These are phyloP conservation scores for Trypanosoma theileri DNA, from an alignment of 208 protist genomes.

Conservation along the genomic window DNA sequence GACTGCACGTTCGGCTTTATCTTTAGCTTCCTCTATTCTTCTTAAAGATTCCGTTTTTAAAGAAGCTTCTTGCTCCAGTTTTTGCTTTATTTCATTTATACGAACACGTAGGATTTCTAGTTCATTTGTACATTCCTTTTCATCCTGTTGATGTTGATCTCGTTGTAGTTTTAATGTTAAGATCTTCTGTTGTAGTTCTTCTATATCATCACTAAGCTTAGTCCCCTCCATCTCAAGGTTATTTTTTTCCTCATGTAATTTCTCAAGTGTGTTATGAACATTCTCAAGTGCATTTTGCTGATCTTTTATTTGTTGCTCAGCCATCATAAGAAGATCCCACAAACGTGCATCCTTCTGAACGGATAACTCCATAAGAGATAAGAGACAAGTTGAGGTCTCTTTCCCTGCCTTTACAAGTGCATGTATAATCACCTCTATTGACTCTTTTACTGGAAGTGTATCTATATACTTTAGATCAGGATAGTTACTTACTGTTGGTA, in stretches of 20 bases:
- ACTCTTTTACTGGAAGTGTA: neutral
- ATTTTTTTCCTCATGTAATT: constrained; percentile 16
- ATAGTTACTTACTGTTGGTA: neutral
- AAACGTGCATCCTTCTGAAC: constrained; percentile 11
- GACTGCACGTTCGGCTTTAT: neutral
- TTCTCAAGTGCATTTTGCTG: constrained; percentile 6
- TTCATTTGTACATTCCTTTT: neutral
- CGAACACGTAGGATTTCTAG: neutral
- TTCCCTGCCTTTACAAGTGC: constrained; percentile 3
- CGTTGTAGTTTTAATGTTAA: neutral
- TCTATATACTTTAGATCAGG: constrained; percentile 5
- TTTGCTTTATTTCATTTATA: constrained; percentile 6
- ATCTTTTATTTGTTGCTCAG: constrained; percentile 6
- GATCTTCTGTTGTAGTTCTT: constrained; percentile 6
- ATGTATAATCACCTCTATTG: neutral
- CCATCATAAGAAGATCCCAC: constrained; percentile 12
- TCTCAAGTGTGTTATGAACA: neutral
- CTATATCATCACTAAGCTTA: neutral
- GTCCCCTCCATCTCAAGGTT: constrained; percentile 4
- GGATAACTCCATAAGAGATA: neutral
- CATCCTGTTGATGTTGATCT: neutral
- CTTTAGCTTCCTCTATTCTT: neutral
- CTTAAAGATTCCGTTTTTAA: neutral
- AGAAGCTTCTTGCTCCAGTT: neutral
- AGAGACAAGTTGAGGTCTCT: neutral